Evolutionary conservation across 2,329 filamentous ascomycete species (phyloP).

Genomic region (Orbilia oligospora): DNA sequence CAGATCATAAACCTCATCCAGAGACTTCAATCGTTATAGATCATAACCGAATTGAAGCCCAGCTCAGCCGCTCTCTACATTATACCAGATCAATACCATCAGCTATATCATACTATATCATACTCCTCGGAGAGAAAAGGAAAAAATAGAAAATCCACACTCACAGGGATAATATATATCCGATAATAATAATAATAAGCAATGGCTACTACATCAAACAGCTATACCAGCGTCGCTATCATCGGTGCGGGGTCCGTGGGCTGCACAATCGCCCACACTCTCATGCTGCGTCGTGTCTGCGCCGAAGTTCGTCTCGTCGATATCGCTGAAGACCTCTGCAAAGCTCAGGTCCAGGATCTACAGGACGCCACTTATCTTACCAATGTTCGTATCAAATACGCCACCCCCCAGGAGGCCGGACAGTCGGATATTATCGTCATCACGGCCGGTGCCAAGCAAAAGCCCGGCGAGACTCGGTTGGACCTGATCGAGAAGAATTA

Average conservation of each 20-base stretch:
- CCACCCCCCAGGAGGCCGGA: constrained; percentile 64
- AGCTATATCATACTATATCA: not conserved
- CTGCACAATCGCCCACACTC: constrained; percentile 65
- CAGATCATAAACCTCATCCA: constrained; percentile 27
- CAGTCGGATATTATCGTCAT: constrained; percentile 65
- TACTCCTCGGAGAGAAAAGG: not conserved
- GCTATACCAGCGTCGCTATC: constrained; percentile 54
- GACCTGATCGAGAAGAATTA: constrained; percentile 66
- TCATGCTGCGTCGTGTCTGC: constrained; percentile 64
- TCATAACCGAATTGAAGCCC: constrained; percentile 32
- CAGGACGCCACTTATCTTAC: constrained; percentile 65
- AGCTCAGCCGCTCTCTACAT: constrained; percentile 37
- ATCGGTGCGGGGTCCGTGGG: constrained; percentile 65
- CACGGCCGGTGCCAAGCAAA: constrained; percentile 66
- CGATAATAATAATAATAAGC: not conserved
- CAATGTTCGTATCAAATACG: constrained; percentile 64
- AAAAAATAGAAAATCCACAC: constrained; percentile 20
- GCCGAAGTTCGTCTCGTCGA: constrained; percentile 66
- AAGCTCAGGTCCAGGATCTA: constrained; percentile 65
- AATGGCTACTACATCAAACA: constrained; percentile 29
- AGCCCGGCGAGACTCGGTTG: constrained; percentile 65
- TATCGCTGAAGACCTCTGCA: constrained; percentile 65
- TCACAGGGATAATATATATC: constrained; percentile 12
- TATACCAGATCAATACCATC: not conserved
- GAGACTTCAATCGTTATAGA: constrained; percentile 31